These are phyloP conservation scores for Aspergillus fumigatiaffinis DNA, from an alignment of 2,329 filamentous ascomycete species.

Conservation along the genomic window DNA sequence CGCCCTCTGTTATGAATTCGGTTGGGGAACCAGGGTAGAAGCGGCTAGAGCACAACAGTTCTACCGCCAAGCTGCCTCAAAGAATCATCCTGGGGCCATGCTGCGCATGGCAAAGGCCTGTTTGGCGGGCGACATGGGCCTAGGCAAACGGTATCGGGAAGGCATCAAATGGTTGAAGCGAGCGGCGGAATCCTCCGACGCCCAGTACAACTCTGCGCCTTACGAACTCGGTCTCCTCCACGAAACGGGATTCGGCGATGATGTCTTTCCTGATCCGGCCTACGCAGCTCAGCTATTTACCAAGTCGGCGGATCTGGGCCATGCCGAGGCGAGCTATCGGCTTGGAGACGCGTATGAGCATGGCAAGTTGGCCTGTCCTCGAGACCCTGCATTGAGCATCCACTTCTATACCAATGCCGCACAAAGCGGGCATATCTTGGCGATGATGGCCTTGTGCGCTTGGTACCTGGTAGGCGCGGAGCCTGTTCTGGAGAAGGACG, in stretches of 20 bases:
- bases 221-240: constrained; percentile 88
- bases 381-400: constrained; percentile 86
- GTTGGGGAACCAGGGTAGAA: constrained; percentile 90
- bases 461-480: constrained; percentile 98
- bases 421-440: constrained; percentile 73
- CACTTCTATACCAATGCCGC: constrained; percentile 97
- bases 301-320: constrained; percentile 85
- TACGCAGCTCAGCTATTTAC: constrained; percentile 95
- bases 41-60: constrained; percentile 91
- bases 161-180: constrained; percentile 96
- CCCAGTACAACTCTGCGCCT: constrained; percentile 87
- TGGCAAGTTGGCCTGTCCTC: constrained; percentile 78
- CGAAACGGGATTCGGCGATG: constrained; percentile 88
- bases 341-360: constrained; percentile 98
- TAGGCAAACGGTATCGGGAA: constrained; percentile 78
- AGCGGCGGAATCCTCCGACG: constrained; percentile 81
- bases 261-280: constrained; percentile 83
- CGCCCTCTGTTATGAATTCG: constrained; percentile 94
- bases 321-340: constrained; percentile 78
- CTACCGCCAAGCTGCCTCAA: constrained; percentile 82
- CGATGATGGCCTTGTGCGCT: constrained; percentile 97
- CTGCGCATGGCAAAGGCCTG: constrained; percentile 88
- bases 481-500: constrained; percentile 88
- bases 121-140: constrained; percentile 79
- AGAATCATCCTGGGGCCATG: constrained; percentile 93